Conservation (phyloP, 768 basidiomycete species). For the Xerocomellus amylosporus region DNA sequence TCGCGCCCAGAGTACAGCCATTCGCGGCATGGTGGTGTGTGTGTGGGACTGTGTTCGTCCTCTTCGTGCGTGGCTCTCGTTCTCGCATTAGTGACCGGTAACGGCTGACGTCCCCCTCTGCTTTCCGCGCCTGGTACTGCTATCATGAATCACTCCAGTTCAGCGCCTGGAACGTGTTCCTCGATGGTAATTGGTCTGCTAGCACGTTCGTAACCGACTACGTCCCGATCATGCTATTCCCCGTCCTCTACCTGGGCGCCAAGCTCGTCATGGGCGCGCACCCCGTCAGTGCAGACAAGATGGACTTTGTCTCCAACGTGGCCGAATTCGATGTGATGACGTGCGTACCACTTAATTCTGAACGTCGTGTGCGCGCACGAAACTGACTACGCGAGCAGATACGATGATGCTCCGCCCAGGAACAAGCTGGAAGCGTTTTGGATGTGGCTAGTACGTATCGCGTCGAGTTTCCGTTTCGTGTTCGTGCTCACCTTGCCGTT, state of each 20-base stretch:
- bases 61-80: constrained; percentile 34
- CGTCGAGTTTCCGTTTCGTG: not conserved
- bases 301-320: constrained; percentile 24
- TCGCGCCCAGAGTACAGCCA: constrained; percentile 38
- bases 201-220: constrained; percentile 43
- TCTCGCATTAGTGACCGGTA: not conserved
- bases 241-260: constrained; percentile 39
- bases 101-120: not conserved
- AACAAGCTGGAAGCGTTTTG: constrained; percentile 25
- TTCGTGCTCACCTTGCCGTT: not conserved
- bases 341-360: not conserved
- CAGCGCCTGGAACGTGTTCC: constrained; percentile 39
- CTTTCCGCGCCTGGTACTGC: too few relatives aligned
- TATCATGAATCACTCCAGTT: constrained; percentile 24
- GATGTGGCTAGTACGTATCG: constrained; percentile 23
- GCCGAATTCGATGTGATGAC: constrained; percentile 30
- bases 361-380: too few relatives aligned
- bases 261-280: constrained; percentile 18
- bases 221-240: constrained; percentile 43
- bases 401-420: constrained; percentile 25
- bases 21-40: constrained; percentile 39
- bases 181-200: constrained; percentile 35
- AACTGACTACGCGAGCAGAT: constrained; percentile 3
- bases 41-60: constrained; percentile 24
- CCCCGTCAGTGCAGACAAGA: constrained; percentile 8